Evolutionary conservation across 768 basidiomycete genomes (phyloP).

Genomic region (Pisolithus orientalis): DNA sequence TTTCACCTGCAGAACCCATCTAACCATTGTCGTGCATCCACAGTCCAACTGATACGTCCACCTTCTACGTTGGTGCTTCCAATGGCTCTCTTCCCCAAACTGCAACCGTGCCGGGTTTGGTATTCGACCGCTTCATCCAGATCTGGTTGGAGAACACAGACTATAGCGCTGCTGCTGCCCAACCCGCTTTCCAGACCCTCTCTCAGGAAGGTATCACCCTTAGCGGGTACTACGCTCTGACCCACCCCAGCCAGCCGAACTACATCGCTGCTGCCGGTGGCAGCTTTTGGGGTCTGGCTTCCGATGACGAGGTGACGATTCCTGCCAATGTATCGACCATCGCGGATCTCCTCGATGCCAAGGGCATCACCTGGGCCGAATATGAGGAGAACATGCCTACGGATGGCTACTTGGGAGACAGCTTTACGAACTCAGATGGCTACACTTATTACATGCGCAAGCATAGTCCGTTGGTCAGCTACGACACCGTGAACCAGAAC

Average conservation of each 20-base stretch:
- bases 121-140: slow-evolving; percentile 43
- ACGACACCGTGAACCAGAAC: slow-evolving; percentile 42
- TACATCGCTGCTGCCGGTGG: slow-evolving; percentile 44
- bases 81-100: slow-evolving; percentile 38
- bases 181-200: slow-evolving; percentile 30
- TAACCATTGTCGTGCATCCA: neutral
- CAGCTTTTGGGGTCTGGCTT: slow-evolving; percentile 45
- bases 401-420: slow-evolving; percentile 41
- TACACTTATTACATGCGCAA: slow-evolving; percentile 53
- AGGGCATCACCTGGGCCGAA: slow-evolving; percentile 52
- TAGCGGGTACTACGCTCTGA: slow-evolving; percentile 42
- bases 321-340: slow-evolving; percentile 48
- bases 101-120: slow-evolving; percentile 33
- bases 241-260: slow-evolving; percentile 62
- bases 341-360: slow-evolving; percentile 54
- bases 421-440: slow-evolving; percentile 22
- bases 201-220: slow-evolving; percentile 47
- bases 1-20: neutral
- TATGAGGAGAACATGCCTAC: slow-evolving; percentile 57
- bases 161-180: slow-evolving; percentile 27
- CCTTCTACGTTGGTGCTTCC: slow-evolving; percentile 37
- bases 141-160: slow-evolving; percentile 66
- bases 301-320: slow-evolving; percentile 30
- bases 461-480: slow-evolving; percentile 49
- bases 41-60: slow-evolving; percentile 23